These are phyloP conservation scores for Hypoxylon intermedium DNA, from an alignment of 495 filamentous ascomycete genomes.

Conservation along the genomic window DNA sequence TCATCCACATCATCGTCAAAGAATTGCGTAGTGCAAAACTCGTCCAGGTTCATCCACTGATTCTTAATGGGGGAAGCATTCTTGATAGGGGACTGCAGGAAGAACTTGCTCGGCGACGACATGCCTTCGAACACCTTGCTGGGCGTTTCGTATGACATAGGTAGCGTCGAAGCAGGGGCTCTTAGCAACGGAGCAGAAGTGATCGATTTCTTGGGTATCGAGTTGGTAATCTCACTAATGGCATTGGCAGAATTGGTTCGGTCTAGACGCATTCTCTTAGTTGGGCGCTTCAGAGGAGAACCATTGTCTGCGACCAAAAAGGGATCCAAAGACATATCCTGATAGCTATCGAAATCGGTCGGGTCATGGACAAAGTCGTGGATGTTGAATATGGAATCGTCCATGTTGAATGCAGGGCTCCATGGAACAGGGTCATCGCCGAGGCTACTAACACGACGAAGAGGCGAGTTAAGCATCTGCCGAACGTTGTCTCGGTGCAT, in stretches of 20 bases:
- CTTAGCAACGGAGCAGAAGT: constrained; percentile 56
- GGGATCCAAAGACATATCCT: constrained; percentile 62
- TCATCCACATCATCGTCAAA: constrained; percentile 66
- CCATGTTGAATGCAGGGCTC: constrained; percentile 78
- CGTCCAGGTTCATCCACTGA: constrained; percentile 57
- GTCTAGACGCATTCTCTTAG: constrained; percentile 67
- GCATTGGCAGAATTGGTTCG: constrained; percentile 64
- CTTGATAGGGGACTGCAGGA: constrained; percentile 61
- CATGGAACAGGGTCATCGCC: constrained; percentile 66
- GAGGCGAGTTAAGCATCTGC: constrained; percentile 87
- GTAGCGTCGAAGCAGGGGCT: constrained; percentile 43
- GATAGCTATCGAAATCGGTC: constrained; percentile 73
- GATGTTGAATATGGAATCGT: constrained; percentile 46
- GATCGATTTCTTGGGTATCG: constrained; percentile 56
- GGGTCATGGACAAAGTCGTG: constrained; percentile 61
- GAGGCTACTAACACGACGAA: constrained; percentile 69
- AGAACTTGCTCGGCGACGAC: constrained; percentile 64
- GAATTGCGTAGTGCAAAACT: constrained; percentile 60
- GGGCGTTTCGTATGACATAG: constrained; percentile 59
- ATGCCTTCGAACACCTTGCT: constrained; percentile 61
- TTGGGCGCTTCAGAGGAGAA: constrained; percentile 79
- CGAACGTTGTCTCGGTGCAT: constrained; percentile 87
- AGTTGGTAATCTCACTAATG: constrained; percentile 70
- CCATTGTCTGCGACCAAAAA: constrained; percentile 63
- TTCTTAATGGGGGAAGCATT: constrained; percentile 55